phyloP scores from a whole-genome alignment of 768 basidiomycete genomes.

The Mycena vitilis region DNA sequence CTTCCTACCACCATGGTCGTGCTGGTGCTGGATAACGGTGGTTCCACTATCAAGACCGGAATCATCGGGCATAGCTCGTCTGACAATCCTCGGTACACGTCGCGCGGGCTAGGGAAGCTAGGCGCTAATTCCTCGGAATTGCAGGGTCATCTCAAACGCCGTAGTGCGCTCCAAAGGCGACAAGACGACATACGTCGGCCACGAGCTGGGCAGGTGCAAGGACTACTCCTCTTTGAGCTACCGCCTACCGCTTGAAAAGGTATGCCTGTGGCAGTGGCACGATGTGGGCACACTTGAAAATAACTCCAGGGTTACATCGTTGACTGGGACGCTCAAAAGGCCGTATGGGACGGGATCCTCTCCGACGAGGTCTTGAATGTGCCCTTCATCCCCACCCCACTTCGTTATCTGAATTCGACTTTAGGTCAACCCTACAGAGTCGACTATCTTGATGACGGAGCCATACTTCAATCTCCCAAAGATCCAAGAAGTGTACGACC shows the following conservation, averaged over 20 bases:
- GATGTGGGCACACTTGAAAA: too few species aligned
- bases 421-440: constrained; percentile 78
- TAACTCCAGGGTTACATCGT: constrained; percentile 82
- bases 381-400: constrained; percentile 36
- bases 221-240: constrained; percentile 88
- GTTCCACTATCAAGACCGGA: constrained; percentile 83
- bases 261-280: too few species aligned
- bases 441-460: constrained; percentile 89
- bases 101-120: constrained; percentile 1
- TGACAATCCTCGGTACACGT: constrained; percentile 29
- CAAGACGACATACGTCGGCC: constrained; percentile 84
- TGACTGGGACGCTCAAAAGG: constrained; percentile 96
- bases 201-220: constrained; percentile 80
- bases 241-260: constrained; percentile 90
- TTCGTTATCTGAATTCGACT: background rate
- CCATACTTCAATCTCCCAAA: constrained; percentile 95
- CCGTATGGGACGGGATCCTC: constrained; percentile 92
- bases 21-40: constrained; percentile 91
- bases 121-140: constrained; percentile 13
- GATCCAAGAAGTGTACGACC: constrained; percentile 92
- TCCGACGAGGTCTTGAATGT: constrained; percentile 77
- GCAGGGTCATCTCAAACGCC: constrained; percentile 82
- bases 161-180: constrained; percentile 88
- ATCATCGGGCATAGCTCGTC: constrained; percentile 46
- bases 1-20: constrained; percentile 44